These are phyloP conservation scores for Septoria linicola DNA, from an alignment of 2,329 filamentous ascomycete species.

Conservation along the genomic window DNA sequence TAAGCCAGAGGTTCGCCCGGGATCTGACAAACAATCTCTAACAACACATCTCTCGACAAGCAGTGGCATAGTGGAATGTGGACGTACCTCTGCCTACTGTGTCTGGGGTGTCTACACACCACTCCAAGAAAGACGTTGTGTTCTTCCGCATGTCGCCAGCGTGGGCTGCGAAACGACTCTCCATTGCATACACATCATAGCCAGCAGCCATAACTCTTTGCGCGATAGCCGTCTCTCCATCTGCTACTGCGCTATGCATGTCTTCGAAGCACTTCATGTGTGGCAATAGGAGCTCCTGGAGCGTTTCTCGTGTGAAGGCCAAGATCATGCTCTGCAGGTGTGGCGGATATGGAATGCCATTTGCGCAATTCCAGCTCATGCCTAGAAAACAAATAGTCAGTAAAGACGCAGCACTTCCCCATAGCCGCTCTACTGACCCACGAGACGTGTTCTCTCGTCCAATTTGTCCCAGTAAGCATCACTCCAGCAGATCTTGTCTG, in stretches of 20 bases:
- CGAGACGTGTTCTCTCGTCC: constrained; percentile 12
- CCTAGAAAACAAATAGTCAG: not conserved
- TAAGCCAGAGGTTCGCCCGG: too few relatives aligned
- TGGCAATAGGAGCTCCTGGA: constrained; percentile 14
- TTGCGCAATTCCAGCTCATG: constrained; percentile 25
- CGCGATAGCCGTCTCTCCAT: constrained; percentile 17
- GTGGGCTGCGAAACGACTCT: constrained; percentile 20
- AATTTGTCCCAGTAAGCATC: constrained; percentile 24
- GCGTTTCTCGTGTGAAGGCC: constrained; percentile 3
- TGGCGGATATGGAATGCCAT: constrained; percentile 5
- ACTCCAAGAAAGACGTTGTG: constrained; percentile 19
- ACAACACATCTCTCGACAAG: not conserved
- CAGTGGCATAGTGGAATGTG: not conserved
- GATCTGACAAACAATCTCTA: too few relatives aligned
- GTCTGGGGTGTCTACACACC: constrained; percentile 15
- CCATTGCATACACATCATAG: constrained; percentile 21
- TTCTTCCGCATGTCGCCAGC: constrained; percentile 16
- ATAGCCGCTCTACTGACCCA: not conserved
- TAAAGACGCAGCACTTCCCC: not conserved
- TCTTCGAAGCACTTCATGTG: constrained; percentile 21
- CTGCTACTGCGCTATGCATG: constrained; percentile 11
- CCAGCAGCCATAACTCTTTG: constrained; percentile 13
- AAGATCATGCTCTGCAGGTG: constrained; percentile 25
- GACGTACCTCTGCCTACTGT: not conserved
- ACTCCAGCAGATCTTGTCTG: constrained; percentile 21